Percentiles rank a stretch among this genome's conserved stretches.
Conservation (phyloP, 2,329 filamentous ascomycete genomes). For the Phaeosphaeriaceae sp. region DNA sequence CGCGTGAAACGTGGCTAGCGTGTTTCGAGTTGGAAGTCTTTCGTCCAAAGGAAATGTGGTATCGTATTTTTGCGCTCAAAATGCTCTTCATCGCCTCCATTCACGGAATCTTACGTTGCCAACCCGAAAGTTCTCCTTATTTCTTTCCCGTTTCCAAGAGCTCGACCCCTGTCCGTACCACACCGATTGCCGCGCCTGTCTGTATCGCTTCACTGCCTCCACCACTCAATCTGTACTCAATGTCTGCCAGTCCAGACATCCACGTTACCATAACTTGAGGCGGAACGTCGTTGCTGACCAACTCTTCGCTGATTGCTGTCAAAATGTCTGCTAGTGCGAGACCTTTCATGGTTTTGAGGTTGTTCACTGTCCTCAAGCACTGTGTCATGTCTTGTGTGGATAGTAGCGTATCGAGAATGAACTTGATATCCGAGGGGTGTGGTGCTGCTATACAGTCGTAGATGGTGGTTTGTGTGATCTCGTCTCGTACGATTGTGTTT, state of each 20-base stretch:
- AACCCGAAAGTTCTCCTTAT: slow-evolving; percentile 1
- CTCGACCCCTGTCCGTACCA: slow-evolving; percentile 85
- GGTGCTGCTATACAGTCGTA: slow-evolving; percentile 98
- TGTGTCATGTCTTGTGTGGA: slow-evolving; percentile 86
- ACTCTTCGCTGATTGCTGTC: slow-evolving; percentile 81
- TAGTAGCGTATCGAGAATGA: slow-evolving; percentile 84
- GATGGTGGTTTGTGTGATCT: slow-evolving; percentile 89
- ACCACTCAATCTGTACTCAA: slow-evolving; percentile 88
- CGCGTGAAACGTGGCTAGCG: background rate
- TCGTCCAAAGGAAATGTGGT: background rate
- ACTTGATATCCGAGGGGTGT: slow-evolving; percentile 84
- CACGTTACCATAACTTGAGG: slow-evolving; percentile 88
- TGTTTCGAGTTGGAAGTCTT: background rate
- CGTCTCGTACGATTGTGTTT: slow-evolving; percentile 75
- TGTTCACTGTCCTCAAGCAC: slow-evolving; percentile 86
- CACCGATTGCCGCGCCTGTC: slow-evolving; percentile 90
- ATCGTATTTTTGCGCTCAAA: slow-evolving; percentile 2
- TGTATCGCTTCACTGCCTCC: slow-evolving; percentile 88
- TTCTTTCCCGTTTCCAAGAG: slow-evolving; percentile 54
- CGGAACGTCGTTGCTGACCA: slow-evolving; percentile 82
- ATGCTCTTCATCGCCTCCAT: background rate
- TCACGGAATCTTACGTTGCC: background rate
- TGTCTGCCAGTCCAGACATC: slow-evolving; percentile 88
- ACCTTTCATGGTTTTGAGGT: slow-evolving; percentile 83
- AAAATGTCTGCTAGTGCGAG: slow-evolving; percentile 93